These are phyloP conservation scores for Bertia moriformis DNA, from an alignment of 2,329 filamentous ascomycete genomes.

Conservation along the genomic window DNA sequence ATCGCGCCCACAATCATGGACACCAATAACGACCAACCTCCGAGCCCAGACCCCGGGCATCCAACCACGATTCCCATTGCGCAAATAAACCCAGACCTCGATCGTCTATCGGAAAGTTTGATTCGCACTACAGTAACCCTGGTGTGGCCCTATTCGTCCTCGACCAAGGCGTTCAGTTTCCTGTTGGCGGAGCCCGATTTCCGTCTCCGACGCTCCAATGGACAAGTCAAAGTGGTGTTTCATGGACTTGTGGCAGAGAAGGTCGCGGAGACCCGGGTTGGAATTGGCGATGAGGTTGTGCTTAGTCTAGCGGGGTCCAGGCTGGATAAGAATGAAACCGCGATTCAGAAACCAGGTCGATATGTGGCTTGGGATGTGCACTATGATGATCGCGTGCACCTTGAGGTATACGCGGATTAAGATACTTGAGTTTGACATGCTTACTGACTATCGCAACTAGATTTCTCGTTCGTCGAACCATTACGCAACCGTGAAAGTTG, in stretches of 20 bases:
- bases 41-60: background rate
- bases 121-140: background rate
- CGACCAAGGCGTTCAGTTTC: background rate
- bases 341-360: background rate
- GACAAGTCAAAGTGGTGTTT: conserved; percentile 1
- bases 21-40: background rate
- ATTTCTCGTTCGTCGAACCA: background rate
- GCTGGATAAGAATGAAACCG: background rate
- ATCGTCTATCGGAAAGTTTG: background rate
- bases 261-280: background rate
- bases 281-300: background rate
- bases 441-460: too few relatives aligned
- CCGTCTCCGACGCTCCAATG: background rate
- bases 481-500: background rate
- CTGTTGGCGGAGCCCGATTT: background rate
- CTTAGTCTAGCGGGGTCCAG: background rate
- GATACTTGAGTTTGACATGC: too few relatives aligned
- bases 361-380: background rate
- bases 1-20: background rate
- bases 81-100: background rate
- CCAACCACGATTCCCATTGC: background rate
- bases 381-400: background rate
- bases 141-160: conserved; percentile 1
- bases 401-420: background rate
- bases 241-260: background rate